Evolutionary conservation across 169 alveolate genomes (phyloP), one percentile per base, ranked within the genome.

Genomic region (Plasmodium berghei): DNA sequence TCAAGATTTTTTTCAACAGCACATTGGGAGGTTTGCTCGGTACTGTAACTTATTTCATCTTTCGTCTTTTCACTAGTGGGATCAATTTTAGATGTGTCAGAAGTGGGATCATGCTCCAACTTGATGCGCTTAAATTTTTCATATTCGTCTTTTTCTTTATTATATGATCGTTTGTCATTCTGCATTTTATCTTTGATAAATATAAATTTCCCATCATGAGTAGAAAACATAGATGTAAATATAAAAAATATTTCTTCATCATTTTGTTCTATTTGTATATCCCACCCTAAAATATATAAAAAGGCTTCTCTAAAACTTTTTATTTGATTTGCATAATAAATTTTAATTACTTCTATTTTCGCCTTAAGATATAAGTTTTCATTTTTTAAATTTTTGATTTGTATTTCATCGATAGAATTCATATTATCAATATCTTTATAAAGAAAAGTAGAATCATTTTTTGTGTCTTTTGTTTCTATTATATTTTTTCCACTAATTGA

Each of bases 181-280:
- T 34, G 14, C 20, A 48, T 26, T 34, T 85, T 85, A 18, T 40
- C 71, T 48, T 85, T 85, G 40, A 85, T 85, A 58, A 85, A 85
- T 2, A 85, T 16, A 62, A 85, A 85, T 16, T 85, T 54, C 14
- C 91, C 91, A 85, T 85, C 91, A 62, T 85, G 91, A 12, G 91
- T 85, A 2, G 91, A 67, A 64, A 85, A 85, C n/a, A 85, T 24
- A 1, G 91, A 85, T 3, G 91, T 85, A 9, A 85, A 18, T n/a
- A 85, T 85, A 49, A 85, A 85, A 49, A 85, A 85, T 9, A 85
- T 58, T 8, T 85, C 91, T 16, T 85, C 87, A 70, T 85, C 54
- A 34, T 10, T 85, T 20, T 85, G 87, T 46, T 85, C 91, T n/a
- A 85, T 70, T 70, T 67, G 73, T 24, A 85, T 70, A 20, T 85